Conservation (phyloP, 495 filamentous ascomycete genomes). For the Tirmania nivea region DNA sequence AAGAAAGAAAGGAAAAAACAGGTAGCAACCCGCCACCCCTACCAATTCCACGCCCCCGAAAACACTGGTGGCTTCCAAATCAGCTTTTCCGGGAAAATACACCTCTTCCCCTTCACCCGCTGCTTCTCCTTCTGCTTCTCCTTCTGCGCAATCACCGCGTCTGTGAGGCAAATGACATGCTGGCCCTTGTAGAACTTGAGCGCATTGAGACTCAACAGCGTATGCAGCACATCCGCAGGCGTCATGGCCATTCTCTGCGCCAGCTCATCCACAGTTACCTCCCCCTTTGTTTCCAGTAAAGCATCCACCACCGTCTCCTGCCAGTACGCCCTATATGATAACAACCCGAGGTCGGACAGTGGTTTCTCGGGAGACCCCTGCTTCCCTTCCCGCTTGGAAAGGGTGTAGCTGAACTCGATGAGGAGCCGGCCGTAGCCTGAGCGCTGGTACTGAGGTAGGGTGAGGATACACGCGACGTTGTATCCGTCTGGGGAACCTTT, state of each 20-base stretch:
- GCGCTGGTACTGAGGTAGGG: constrained; percentile 83
- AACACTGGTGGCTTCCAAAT: constrained; percentile 96
- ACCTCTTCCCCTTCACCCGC: constrained; percentile 46
- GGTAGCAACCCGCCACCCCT: constrained; percentile 8
- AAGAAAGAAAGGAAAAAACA: too few species aligned
- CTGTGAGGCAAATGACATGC: constrained; percentile 71
- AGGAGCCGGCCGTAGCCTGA: constrained; percentile 81
- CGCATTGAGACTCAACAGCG: constrained; percentile 81
- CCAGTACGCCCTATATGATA: constrained; percentile 93
- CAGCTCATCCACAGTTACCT: constrained; percentile 39
- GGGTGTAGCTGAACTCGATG: constrained; percentile 95
- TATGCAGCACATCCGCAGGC: constrained; percentile 81
- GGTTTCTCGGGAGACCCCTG: constrained; percentile 92
- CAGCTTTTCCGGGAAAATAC: constrained; percentile 54
- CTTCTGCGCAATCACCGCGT: constrained; percentile 56
- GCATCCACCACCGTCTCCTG: constrained; percentile 77
- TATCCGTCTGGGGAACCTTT: constrained; percentile 92
- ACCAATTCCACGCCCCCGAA: constrained; percentile 97
- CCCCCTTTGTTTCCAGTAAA: constrained; percentile 48
- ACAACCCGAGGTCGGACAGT: constrained; percentile 72
- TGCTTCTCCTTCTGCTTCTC: constrained; percentile 54
- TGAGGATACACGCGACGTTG: constrained; percentile 94
- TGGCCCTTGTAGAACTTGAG: constrained; percentile 81
- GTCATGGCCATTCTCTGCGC: constrained; percentile 73
- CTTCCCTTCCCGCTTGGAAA: constrained; percentile 84